phyloP scores from a whole-genome alignment of 768 basidiomycete genomes.

The Tulasnella sp. region DNA sequence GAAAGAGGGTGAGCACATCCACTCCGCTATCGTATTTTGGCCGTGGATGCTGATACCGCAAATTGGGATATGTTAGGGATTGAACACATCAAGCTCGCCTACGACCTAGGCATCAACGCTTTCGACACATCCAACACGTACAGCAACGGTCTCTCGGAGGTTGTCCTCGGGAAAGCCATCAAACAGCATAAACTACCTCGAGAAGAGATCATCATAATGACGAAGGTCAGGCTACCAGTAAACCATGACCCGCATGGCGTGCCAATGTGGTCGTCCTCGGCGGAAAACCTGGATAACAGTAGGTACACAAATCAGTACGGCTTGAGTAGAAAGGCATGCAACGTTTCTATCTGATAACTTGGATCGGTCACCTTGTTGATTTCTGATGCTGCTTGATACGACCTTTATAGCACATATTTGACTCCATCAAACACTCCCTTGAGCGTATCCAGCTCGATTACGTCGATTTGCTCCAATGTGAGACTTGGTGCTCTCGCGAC shows the following conservation, averaged over 20 bases:
- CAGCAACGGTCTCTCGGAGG: constrained; percentile 19
- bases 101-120: constrained; percentile 16
- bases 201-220: constrained; percentile 41
- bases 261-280: constrained; percentile 9
- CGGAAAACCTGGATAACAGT: constrained; percentile 24
- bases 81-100: constrained; percentile 24
- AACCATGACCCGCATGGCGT: constrained; percentile 16
- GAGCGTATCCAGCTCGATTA: constrained; percentile 64
- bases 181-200: constrained; percentile 36
- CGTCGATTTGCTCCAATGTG: constrained; percentile 58
- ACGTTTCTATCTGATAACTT: no score
- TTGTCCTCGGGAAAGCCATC: constrained; percentile 28
- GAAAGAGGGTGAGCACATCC: constrained; percentile 18
- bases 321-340: constrained; percentile 37
- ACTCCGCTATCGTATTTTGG: neutral
- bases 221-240: constrained; percentile 27
- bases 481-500: constrained; percentile 32
- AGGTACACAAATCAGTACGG: constrained; percentile 49
- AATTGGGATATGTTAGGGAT: constrained; percentile 2
- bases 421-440: constrained; percentile 37
- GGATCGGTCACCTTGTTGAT: neutral
- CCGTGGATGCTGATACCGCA: no score
- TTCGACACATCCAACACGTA: constrained; percentile 17
- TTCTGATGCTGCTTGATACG: neutral
- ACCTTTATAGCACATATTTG: constrained; percentile 50